Base-by-base conservation (phyloP, 805 yeast genomes). In the Yarrowia yakushimensis region DNA sequence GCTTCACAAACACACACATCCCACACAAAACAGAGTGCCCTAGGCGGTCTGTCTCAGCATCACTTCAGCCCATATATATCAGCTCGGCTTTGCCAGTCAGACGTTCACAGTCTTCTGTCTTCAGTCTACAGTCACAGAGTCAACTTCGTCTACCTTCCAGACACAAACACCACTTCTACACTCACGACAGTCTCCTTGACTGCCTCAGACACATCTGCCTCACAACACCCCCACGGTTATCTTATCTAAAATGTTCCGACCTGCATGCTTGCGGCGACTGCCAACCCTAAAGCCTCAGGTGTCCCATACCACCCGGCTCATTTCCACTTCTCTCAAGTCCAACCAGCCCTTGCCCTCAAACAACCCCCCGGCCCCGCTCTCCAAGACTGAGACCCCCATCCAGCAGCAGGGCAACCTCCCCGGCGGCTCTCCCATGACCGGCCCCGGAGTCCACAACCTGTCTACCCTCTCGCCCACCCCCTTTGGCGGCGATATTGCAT, bases 391-490 rank as follows among this genome's bases (percentile, higher is more conserved):
- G n/a, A 43, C 59, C 25, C 25, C 59, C 33, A 23, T 52, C 33
- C 59, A 52, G 59, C 59, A 52, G 59, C 59, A 36, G 7, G 59
- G 59, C n/a, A 17, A 18, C 31, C 33, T 52, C 25, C 59, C 59
- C 9, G 59, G 59, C 13, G 59, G 59, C n/a, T 30, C 59, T 7
- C 59, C 59, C 43, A 25, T 52, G 59, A 52, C 59, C 13, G 59
- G 59, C 12, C 59, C 43, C 17, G 59, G 59, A 5, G 48, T 28
- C 7, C 48, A 39, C n/a, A 55, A 39, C 46, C 48, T 55, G 46
- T 55, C 61, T 37, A 55, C 61, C 17, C 39, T 55, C 15, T 55
- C 61, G 4, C 61, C 61, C 30, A 39, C 48, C 13, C 61, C 61
- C 30, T 55, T 55, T 20, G 27, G 30, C 3, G 30, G 39, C 13